Conservation (phyloP, 768 basidiomycete genomes). For the Tylopilus sp. region DNA sequence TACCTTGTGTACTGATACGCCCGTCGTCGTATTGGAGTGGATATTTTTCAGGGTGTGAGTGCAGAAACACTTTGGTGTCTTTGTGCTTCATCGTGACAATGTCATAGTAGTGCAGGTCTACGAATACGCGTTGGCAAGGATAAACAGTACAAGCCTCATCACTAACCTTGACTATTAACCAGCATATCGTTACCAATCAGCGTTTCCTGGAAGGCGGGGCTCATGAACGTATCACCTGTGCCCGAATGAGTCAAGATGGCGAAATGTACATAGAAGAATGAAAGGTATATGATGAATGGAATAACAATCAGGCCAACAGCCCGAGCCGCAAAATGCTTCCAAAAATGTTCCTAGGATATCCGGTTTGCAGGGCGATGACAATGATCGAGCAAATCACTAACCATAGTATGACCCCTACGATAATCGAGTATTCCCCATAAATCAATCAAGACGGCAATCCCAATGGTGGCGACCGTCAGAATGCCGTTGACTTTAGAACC, state of each 20-base stretch:
- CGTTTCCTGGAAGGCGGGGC: conserved; percentile 96
- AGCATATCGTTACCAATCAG: conserved; percentile 88
- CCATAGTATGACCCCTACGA: conserved; percentile 77
- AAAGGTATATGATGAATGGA: conserved; percentile 88
- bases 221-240: conserved; percentile 95
- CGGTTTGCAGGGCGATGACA: background rate
- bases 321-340: conserved; percentile 84
- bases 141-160: background rate
- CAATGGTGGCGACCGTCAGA: conserved; percentile 84
- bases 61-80: conserved; percentile 89
- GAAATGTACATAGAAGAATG: conserved; percentile 96
- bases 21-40: conserved; percentile 95
- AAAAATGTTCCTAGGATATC: conserved; percentile 71
- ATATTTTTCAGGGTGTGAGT: conserved; percentile 89
- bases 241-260: conserved; percentile 84
- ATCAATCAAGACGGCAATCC: conserved; percentile 88
- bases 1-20: conserved; percentile 90
- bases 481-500: conserved; percentile 98
- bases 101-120: conserved; percentile 94
- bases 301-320: conserved; percentile 80
- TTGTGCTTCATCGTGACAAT: conserved; percentile 85
- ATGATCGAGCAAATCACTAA: conserved; percentile 27
- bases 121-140: conserved; percentile 1
- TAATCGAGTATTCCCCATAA: conserved; percentile 92
- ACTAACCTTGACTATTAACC: conserved; percentile 83